These are phyloP conservation scores for Funneliformis caledonium DNA, from an alignment of 371 early-diverging fungal genomes.

Conservation along the genomic window DNA sequence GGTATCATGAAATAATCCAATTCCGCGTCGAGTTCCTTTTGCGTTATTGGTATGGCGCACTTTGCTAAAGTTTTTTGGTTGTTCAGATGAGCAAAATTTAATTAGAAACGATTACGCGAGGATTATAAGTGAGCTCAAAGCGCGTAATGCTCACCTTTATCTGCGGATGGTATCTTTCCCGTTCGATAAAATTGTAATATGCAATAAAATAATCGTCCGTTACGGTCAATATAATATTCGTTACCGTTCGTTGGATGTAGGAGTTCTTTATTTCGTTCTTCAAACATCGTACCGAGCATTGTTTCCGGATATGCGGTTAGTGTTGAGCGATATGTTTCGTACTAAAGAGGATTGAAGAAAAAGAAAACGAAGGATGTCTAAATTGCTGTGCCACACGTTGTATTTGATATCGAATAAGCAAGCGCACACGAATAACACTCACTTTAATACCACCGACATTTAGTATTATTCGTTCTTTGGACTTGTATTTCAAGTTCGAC, in stretches of 20 bases:
- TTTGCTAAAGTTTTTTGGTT: not conserved
- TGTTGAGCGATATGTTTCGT: slow-evolving; percentile 34
- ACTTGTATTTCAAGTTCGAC: not conserved
- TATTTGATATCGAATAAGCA: not conserved
- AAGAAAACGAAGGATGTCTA: not conserved
- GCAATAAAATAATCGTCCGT: slow-evolving; percentile 17
- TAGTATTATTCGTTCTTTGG: slow-evolving; percentile 25
- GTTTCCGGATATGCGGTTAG: slow-evolving; percentile 23
- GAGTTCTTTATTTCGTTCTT: not conserved
- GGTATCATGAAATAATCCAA: slow-evolving; percentile 36
- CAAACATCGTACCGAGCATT: slow-evolving; percentile 24
- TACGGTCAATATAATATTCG: slow-evolving; percentile 30
- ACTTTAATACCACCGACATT: slow-evolving; percentile 40
- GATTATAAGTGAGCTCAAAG: not conserved
- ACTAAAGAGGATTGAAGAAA: not conserved
- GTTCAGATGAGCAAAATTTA: not conserved
- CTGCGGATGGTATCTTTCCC: slow-evolving; percentile 3
- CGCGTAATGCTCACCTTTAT: slow-evolving; percentile 3
- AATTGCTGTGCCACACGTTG: not conserved
- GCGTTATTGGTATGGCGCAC: slow-evolving; percentile 10
- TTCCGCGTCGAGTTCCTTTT: slow-evolving; percentile 32
- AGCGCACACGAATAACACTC: not conserved
- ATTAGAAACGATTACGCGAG: not conserved
- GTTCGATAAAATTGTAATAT: slow-evolving; percentile 38
- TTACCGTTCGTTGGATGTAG: slow-evolving; percentile 22